Evolutionary conservation across 345 rosid species (phyloP), one percentile per base, ranked within the genome.

Genomic region (Euphorbia pulcherrima): DNA sequence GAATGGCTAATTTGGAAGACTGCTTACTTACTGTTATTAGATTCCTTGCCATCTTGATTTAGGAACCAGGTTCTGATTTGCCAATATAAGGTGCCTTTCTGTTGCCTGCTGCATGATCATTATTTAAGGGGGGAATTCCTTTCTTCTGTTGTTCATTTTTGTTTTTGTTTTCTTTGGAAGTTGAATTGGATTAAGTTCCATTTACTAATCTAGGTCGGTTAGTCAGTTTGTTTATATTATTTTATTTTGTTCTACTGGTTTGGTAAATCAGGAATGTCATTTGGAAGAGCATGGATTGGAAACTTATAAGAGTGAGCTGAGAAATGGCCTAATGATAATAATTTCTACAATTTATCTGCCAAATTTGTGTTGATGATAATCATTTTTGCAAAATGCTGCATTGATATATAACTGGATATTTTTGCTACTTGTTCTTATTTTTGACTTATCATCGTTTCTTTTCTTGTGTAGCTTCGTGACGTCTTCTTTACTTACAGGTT

Each of bases 401-500:
- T 64, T 55, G 37, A 27, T 8, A 29, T 62, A n/a, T 20, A 44
- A 37, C 12, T 33, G 9, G 37, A 35, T 20, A 27, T 52, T 29
- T 50, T 54, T 28, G 41, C 60, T 58, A 62, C 77, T 55, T 51
- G n/a, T 55, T 57, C 30, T 40, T 65, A 23, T 23, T 17, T 68
- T 16, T 27, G 65, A n/a, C 37, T 20, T 62, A n/a, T 62, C 33
- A 51, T 54, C 39, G 16, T 52, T 24, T 40, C n/a, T 24, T 26
- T 29, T 55, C 60, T 44, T 62, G 30, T 60, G 74, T 50, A 59
- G 67, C 35, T 41, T 64, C 48, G 27, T 62, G 20, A 40, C 27
- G 48, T 68, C 62, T 75, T 64, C 18, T 70, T n/a, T 64, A 63
- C 68, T 72, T 71, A 75, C 81, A 92, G 98, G 86, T 94, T 73